These are phyloP conservation scores for Cyberlindnera amylophila DNA, from an alignment of 805 yeast species.

Conservation along the genomic window DNA sequence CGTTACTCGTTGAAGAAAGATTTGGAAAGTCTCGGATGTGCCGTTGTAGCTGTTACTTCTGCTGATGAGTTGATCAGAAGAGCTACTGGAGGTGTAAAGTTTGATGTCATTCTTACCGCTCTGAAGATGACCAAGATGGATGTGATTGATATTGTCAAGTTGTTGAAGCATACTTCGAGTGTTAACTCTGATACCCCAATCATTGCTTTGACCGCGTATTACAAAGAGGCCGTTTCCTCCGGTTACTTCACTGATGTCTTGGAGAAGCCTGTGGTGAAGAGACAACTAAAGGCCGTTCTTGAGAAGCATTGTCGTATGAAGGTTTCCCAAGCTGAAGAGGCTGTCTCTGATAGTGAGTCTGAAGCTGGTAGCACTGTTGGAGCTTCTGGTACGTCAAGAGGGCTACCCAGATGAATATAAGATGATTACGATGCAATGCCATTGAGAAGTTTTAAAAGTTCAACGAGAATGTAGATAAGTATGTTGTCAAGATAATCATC, in stretches of 20 bases:
- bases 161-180: conserved; percentile 71
- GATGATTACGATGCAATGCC: too few relatives aligned
- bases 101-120: conserved; percentile 80
- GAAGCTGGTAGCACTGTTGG: conserved; percentile 4
- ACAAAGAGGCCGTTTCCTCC: conserved; percentile 54
- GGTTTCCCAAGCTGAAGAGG: conserved; percentile 23
- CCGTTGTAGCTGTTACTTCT: conserved; percentile 68
- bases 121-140: conserved; percentile 62
- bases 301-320: conserved; percentile 28
- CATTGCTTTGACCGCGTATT: conserved; percentile 68
- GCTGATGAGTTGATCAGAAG: conserved; percentile 83
- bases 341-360: conserved; percentile 28
- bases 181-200: conserved; percentile 76
- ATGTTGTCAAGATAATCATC: too few relatives aligned
- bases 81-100: conserved; percentile 77
- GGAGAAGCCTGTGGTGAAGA: conserved; percentile 57
- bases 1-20: conserved; percentile 61
- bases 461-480: too few relatives aligned
- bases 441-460: too few relatives aligned
- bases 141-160: conserved; percentile 71
- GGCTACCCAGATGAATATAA: too few relatives aligned
- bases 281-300: conserved; percentile 18
- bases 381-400: not conserved
- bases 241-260: conserved; percentile 59
- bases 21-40: conserved; percentile 69